Base-by-base conservation (phyloP, 169 alveolate species). In the Babesia bovis region DNA sequence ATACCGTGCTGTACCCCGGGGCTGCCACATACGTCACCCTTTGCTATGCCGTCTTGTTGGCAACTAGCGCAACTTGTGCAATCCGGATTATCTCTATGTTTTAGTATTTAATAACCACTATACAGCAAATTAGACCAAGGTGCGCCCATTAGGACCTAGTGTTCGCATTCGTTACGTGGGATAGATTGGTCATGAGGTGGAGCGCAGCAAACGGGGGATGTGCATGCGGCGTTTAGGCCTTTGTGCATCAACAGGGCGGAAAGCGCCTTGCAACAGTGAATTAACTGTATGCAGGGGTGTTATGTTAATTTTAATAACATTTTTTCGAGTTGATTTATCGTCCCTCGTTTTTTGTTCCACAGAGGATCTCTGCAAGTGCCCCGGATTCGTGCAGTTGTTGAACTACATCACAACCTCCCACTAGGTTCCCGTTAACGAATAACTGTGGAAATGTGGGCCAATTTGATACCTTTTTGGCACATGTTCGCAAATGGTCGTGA, bases 381-480 rank as follows among this genome's bases (percentile, higher is more conserved):
- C 94, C 96, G 35, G 86, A 90, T 53, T 81, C 86, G 71, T 95
- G 97, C 93, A 95, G 90, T 51, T 91, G 95, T 35, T 82, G 81
- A 44, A 94, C 51, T 56, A 93, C 90, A 79, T 95, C 98, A 71
- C 94, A 89, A 12, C 97, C 97, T 17, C 98, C 97, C 30, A 95
- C 40, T 5, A 83, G 36, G 25, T 57, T 30, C 0, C 87, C 91
- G 4, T 66, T 66, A 1, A 55, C 71, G 66, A 38, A 84, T 0
- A 84, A 70, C 49, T 84, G 91, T 2, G 91, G 91, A 40, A 84
- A 84, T 17, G 91, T 84, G 5, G 91, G 91, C 91, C 91, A 84
- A 23, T 84, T 49, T 26, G 84, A 45, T 7, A 83, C 59, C 25
- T 52, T 65, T 49, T 84, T 84, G 1, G 78, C 76, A 26, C 91